Conservation (phyloP, 2,329 filamentous ascomycete genomes). For the Escovopsis weberi region DNA sequence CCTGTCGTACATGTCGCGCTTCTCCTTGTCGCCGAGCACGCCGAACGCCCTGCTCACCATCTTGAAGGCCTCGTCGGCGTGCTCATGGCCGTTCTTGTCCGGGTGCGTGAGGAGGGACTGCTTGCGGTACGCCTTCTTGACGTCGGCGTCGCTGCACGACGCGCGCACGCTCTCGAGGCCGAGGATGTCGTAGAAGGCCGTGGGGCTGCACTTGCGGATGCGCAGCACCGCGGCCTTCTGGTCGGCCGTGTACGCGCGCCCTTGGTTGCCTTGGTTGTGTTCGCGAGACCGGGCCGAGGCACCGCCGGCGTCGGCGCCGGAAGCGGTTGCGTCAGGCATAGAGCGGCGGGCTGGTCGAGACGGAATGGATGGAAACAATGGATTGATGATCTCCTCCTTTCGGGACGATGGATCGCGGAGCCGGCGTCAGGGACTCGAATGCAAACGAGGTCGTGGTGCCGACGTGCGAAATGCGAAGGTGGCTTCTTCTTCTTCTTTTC, state of each 20-base stretch:
- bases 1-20: constrained; percentile 67
- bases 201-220: constrained; percentile 69
- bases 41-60: constrained; percentile 92
- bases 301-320: constrained; percentile 36
- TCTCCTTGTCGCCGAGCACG: constrained; percentile 83
- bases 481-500: constrained; percentile 5
- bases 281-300: constrained; percentile 36
- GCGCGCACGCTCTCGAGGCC: constrained; percentile 50
- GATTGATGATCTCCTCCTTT: too few relatives aligned
- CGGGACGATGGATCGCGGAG: neutral
- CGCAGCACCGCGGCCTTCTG: constrained; percentile 86
- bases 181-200: constrained; percentile 92
- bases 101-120: constrained; percentile 89
- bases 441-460: too few relatives aligned
- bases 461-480: neutral
- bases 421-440: neutral
- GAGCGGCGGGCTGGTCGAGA: constrained; percentile 4
- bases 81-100: constrained; percentile 94
- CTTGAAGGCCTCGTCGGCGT: constrained; percentile 97
- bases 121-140: constrained; percentile 97
- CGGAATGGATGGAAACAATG: neutral
- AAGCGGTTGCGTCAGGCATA: constrained; percentile 35
- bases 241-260: constrained; percentile 69
- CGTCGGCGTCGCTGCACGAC: constrained; percentile 63
- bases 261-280: constrained; percentile 64